phyloP scores from a whole-genome alignment of 352 stramenopile species.

The Phytophthora pini region DNA sequence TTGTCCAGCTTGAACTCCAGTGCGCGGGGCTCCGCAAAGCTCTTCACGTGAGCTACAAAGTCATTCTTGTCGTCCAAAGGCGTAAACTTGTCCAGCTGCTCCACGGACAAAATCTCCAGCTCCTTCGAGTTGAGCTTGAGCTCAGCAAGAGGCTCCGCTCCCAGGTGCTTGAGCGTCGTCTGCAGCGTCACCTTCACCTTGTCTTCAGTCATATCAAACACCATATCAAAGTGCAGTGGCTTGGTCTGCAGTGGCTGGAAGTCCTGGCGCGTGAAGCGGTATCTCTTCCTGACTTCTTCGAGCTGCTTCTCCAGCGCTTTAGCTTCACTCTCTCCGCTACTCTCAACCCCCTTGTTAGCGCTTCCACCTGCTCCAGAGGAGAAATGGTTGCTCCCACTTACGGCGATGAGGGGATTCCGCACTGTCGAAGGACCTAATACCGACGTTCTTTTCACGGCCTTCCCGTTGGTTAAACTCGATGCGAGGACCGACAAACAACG shows the following conservation, averaged over 20 bases:
- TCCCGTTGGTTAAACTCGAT: slow-evolving; percentile 2
- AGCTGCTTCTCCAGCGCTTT: background rate
- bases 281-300: slow-evolving; percentile 54
- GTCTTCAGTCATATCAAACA: slow-evolving; percentile 75
- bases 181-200: slow-evolving; percentile 73
- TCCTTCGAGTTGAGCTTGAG: slow-evolving; percentile 83
- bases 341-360: background rate
- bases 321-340: background rate
- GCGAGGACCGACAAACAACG: slow-evolving; percentile 18
- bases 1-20: slow-evolving; percentile 63
- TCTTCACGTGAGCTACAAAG: slow-evolving; percentile 70
- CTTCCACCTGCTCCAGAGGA: slow-evolving; percentile 5
- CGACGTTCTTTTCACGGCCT: background rate
- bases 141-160: slow-evolving; percentile 43
- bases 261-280: slow-evolving; percentile 74
- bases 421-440: no score
- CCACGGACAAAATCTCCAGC: slow-evolving; percentile 67
- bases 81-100: slow-evolving; percentile 57
- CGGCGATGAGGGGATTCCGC: background rate
- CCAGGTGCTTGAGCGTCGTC: slow-evolving; percentile 68
- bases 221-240: slow-evolving; percentile 83
- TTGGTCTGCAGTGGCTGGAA: slow-evolving; percentile 71
- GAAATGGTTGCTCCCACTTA: slow-evolving; percentile 1
- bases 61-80: slow-evolving; percentile 45
- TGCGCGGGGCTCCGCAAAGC: slow-evolving; percentile 48